phyloP scores from a whole-genome alignment of 805 yeast species.

The Helenozyma rhizophorensis region DNA sequence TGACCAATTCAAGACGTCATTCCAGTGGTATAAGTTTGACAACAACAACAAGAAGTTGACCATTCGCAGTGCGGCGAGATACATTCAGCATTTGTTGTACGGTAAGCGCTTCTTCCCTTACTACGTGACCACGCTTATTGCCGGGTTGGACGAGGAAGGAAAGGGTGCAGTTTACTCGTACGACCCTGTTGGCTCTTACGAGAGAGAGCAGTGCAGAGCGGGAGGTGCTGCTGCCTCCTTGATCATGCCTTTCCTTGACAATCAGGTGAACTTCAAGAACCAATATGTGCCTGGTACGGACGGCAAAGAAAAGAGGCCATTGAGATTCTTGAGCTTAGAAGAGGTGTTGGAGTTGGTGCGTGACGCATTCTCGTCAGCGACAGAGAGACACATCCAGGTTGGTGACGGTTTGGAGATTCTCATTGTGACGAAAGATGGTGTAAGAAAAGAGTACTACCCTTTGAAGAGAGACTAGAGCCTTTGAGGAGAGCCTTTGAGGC shows the following conservation, averaged over 20 bases:
- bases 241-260: slow-evolving; percentile 96
- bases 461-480: slow-evolving; percentile 76
- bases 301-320: slow-evolving; percentile 58
- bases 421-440: slow-evolving; percentile 91
- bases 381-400: slow-evolving; percentile 97
- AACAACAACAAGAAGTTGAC: slow-evolving; percentile 66
- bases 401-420: slow-evolving; percentile 94
- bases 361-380: slow-evolving; percentile 94
- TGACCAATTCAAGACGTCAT: slow-evolving; percentile 61
- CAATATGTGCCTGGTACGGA: slow-evolving; percentile 78
- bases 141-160: slow-evolving; percentile 89
- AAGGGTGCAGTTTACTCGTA: slow-evolving; percentile 93
- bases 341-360: slow-evolving; percentile 84
- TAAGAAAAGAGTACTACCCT: slow-evolving; percentile 75
- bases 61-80: slow-evolving; percentile 77
- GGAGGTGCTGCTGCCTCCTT: slow-evolving; percentile 96
- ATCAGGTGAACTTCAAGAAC: slow-evolving; percentile 94
- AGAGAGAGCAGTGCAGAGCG: slow-evolving; percentile 95
- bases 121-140: slow-evolving; percentile 91
- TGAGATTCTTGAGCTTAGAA: slow-evolving; percentile 66
- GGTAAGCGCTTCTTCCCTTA: slow-evolving; percentile 95
- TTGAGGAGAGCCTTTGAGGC: too few species aligned
- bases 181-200: slow-evolving; percentile 97
- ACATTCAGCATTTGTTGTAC: slow-evolving; percentile 83
- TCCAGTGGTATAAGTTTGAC: slow-evolving; percentile 92